Percentiles rank a stretch among this genome's conserved stretches.
phyloP scores from a whole-genome alignment of 164 flowering plant genomes.

The Taxillus chinensis region DNA sequence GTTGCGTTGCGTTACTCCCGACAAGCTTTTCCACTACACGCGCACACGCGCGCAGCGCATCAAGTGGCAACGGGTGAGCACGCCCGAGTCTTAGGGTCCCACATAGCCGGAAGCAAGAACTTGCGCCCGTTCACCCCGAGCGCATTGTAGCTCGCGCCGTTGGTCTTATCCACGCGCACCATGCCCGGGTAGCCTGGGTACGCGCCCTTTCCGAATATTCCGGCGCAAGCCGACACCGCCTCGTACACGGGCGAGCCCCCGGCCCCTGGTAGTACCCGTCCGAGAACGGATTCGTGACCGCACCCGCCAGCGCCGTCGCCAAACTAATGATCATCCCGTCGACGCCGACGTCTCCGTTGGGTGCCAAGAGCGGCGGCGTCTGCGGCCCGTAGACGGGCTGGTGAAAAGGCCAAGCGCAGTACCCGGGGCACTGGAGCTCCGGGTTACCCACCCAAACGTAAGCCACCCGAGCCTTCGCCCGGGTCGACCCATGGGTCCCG shows the following conservation, averaged over 20 bases:
- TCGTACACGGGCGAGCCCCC: slow-evolving; percentile 48
- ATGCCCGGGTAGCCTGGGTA: slow-evolving; percentile 78
- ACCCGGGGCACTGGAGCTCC: slow-evolving; percentile 74
- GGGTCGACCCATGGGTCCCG: slow-evolving; percentile 37
- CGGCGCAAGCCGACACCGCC: slow-evolving; percentile 76
- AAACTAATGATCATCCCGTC: slow-evolving; percentile 81
- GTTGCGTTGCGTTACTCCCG: background rate
- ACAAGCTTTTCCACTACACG: slow-evolving; percentile 10
- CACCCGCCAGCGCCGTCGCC: slow-evolving; percentile 63
- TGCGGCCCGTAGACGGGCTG: slow-evolving; percentile 82
- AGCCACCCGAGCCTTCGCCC: slow-evolving; percentile 17
- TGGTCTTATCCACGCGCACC: slow-evolving; percentile 40
- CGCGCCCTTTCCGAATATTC: slow-evolving; percentile 59
- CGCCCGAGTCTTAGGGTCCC: slow-evolving; percentile 59
- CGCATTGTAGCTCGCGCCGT: slow-evolving; percentile 77
- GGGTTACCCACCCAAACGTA: slow-evolving; percentile 85
- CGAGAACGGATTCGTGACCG: slow-evolving; percentile 70
- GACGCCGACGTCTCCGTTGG: slow-evolving; percentile 76
- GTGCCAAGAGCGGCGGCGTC: slow-evolving; percentile 57
- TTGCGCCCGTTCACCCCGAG: slow-evolving; percentile 50
- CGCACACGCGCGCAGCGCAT: too few species aligned
- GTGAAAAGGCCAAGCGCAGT: slow-evolving; percentile 92
- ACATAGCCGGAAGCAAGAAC: slow-evolving; percentile 70
- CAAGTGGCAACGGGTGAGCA: slow-evolving; percentile 39
- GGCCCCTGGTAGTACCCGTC: slow-evolving; percentile 73